A percentile compares a stretch with the other conserved stretches of the same genome.
Evolutionary conservation across 2,329 filamentous ascomycete species (phyloP).

Genomic region (Xylariaceae sp.): DNA sequence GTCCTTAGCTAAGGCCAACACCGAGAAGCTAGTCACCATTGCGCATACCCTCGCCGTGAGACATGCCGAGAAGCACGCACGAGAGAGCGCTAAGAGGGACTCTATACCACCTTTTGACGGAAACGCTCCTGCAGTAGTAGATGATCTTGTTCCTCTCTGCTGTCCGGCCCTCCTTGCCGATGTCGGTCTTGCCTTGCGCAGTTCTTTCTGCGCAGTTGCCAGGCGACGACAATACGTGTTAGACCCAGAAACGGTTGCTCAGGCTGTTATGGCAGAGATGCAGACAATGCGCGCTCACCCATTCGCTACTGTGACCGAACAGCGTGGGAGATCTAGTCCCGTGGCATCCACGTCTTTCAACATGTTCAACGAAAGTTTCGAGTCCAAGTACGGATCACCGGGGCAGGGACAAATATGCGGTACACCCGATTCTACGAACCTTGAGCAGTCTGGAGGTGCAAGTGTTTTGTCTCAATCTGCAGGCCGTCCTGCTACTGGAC

Average conservation of each 20-base stretch:
- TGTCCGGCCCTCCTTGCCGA: conserved; percentile 45
- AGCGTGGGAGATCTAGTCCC: conserved; percentile 18
- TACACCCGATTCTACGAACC: conserved; percentile 3
- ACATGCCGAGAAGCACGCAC: conserved; percentile 44
- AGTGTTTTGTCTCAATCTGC: conserved; percentile 18
- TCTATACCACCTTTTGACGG: conserved; percentile 27
- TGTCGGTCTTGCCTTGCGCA: conserved; percentile 42
- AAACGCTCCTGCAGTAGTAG: conserved; percentile 25
- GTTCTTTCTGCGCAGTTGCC: conserved; percentile 45
- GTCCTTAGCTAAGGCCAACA: conserved; percentile 32
- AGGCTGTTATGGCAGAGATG: conserved; percentile 40
- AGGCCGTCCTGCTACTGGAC: conserved; percentile 14
- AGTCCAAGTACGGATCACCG: conserved; percentile 14
- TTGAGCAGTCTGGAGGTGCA: conserved; percentile 14
- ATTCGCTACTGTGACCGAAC: conserved; percentile 16
- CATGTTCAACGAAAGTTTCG: conserved; percentile 2
- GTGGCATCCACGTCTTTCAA: conserved; percentile 14
- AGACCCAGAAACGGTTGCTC: conserved; percentile 40
- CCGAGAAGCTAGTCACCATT: conserved; percentile 35
- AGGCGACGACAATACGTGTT: conserved; percentile 38
- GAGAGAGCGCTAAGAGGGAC: conserved; percentile 32
- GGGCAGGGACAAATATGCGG: neutral
- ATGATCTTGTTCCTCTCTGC: conserved; percentile 37
- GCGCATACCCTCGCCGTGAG: conserved; percentile 40
- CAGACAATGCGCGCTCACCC: conserved; percentile 24